Evolutionary conservation across 768 basidiomycete species (phyloP).

Genomic region (Hericium alpestre): DNA sequence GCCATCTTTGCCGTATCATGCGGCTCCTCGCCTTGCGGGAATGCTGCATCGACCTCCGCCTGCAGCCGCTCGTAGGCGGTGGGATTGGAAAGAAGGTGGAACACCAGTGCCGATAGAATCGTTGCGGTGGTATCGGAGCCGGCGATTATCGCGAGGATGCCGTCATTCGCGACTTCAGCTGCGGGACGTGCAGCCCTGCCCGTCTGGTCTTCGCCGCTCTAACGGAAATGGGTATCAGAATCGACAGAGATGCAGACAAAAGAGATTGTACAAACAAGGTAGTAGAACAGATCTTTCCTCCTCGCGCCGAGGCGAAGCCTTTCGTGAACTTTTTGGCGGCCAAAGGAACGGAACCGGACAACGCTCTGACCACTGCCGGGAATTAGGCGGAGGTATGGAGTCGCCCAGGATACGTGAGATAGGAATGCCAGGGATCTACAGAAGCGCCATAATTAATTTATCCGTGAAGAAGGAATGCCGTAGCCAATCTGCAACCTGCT

Average conservation of each 20-base stretch:
- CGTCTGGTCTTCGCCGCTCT: background rate
- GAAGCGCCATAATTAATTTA: background rate
- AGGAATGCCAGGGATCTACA: slow-evolving; percentile 32
- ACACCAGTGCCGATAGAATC: background rate
- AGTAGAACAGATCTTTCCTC: slow-evolving; percentile 26
- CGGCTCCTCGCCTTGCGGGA: background rate
- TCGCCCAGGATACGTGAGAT: slow-evolving; percentile 35
- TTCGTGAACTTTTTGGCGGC: background rate
- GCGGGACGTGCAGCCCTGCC: background rate
- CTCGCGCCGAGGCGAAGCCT: background rate
- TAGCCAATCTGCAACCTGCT: no score
- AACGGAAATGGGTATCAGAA: background rate
- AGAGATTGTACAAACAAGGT: slow-evolving; percentile 20
- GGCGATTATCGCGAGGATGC: background rate
- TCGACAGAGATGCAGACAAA: background rate
- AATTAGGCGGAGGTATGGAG: background rate
- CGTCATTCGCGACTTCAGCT: background rate
- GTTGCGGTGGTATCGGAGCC: background rate
- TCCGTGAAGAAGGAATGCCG: no score
- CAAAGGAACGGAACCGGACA: background rate
- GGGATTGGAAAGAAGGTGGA: background rate
- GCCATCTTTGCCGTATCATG: background rate
- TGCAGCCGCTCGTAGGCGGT: background rate
- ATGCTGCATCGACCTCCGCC: background rate
- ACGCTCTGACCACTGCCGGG: background rate